Evolutionary conservation across 257 asterid species (phyloP).

Genomic region (Solanum tarapatanum): DNA sequence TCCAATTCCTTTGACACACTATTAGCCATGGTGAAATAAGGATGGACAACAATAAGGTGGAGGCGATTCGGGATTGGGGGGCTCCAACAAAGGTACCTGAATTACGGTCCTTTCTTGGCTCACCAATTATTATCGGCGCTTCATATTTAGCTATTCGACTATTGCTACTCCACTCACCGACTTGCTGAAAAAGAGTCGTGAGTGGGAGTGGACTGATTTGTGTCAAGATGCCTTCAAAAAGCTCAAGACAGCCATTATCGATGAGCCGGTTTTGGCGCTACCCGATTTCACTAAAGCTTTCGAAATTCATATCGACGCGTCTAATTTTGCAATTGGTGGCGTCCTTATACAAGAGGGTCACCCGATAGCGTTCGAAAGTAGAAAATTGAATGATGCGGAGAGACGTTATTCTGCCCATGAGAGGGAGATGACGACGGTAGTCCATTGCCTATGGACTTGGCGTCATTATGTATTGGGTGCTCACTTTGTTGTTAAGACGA

Average conservation of each 20-base stretch:
- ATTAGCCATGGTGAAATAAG: not conserved
- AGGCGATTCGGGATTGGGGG: not conserved
- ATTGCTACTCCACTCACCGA: too few relatives aligned
- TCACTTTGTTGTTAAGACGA: too few relatives aligned
- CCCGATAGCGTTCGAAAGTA: too few relatives aligned
- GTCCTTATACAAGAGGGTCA: not conserved
- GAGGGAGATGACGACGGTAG: too few relatives aligned
- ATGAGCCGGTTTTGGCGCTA: accelerated
- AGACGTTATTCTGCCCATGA: too few relatives aligned
- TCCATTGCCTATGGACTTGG: too few relatives aligned
- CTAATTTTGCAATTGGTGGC: not conserved
- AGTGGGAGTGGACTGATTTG: not conserved
- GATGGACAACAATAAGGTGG: not conserved
- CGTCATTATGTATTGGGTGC: too few relatives aligned
- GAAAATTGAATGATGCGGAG: too few relatives aligned
- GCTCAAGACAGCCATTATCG: not conserved
- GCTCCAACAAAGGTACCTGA: not conserved
- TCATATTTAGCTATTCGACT: accelerated
- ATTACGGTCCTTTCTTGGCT: not conserved
- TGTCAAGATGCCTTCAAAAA: not conserved
- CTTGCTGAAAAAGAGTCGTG: not conserved
- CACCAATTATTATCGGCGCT: not conserved
- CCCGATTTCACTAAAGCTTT: too few relatives aligned
- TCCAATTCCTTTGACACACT: not conserved
- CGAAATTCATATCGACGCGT: too few relatives aligned